These are phyloP conservation scores for Brettanomyces nanus DNA, from an alignment of 805 yeast genomes.

Conservation along the genomic window DNA sequence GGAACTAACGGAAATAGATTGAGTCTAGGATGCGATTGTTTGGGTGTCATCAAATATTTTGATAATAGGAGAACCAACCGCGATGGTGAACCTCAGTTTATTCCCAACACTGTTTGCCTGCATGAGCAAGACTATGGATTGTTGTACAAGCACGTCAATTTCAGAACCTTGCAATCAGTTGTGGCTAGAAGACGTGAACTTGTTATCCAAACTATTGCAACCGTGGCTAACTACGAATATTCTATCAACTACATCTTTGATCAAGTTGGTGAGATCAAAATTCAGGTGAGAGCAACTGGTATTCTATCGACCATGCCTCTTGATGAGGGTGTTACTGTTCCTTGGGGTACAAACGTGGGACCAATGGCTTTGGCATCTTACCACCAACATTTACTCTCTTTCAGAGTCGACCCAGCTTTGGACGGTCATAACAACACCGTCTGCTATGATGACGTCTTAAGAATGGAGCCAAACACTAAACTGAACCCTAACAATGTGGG, in stretches of 20 bases:
- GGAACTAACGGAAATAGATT: constrained; percentile 66
- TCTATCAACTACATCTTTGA: constrained; percentile 63
- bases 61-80: constrained; percentile 51
- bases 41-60: constrained; percentile 69
- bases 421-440: constrained; percentile 77
- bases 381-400: constrained; percentile 74
- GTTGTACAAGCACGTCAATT: constrained; percentile 72
- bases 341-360: constrained; percentile 70
- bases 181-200: constrained; percentile 74
- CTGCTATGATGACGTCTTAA: constrained; percentile 58
- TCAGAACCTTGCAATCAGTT: constrained; percentile 62
- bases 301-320: constrained; percentile 79
- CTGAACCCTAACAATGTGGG: constrained; percentile 66
- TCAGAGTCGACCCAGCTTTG: constrained; percentile 74
- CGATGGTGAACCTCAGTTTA: constrained; percentile 52
- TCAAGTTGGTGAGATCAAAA: constrained; percentile 70
- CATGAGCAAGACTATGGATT: constrained; percentile 77
- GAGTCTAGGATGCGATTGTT: constrained; percentile 72
- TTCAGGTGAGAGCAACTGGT: constrained; percentile 82
- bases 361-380: constrained; percentile 78
- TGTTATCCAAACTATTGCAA: constrained; percentile 72
- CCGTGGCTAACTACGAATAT: constrained; percentile 81
- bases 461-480: constrained; percentile 45
- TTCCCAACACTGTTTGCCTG: constrained; percentile 69
- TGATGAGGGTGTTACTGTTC: constrained; percentile 57